Percentiles rank a stretch among this genome's conserved stretches.
These are phyloP conservation scores for Penicillium bialowiezense DNA, from an alignment of 495 filamentous ascomycete species.

Conservation along the genomic window DNA sequence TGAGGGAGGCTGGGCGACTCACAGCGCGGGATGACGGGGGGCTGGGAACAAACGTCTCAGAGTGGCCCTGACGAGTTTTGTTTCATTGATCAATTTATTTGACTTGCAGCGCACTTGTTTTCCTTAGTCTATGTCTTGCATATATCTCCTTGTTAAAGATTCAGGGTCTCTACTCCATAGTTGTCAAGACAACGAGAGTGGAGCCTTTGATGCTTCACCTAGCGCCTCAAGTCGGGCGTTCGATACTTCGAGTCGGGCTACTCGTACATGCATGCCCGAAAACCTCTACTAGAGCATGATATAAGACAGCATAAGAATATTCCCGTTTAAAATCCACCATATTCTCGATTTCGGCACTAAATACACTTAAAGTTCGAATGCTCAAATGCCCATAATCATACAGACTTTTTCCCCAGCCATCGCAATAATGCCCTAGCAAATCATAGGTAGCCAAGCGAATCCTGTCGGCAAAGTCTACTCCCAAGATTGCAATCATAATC, in stretches of 20 bases:
- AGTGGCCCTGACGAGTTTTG: neutral
- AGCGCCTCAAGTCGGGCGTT: too few species aligned
- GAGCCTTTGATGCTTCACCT: neutral
- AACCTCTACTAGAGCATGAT: too few species aligned
- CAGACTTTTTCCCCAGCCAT: constrained; percentile 3
- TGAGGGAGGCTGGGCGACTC: constrained; percentile 29
- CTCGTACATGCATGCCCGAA: too few species aligned
- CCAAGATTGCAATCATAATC: constrained; percentile 3
- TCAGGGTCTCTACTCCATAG: too few species aligned
- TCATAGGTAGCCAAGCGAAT: neutral
- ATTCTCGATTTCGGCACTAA: too few species aligned
- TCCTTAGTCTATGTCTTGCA: constrained; percentile 22
- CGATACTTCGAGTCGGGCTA: too few species aligned
- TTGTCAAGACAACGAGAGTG: neutral
- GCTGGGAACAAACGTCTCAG: constrained; percentile 15
- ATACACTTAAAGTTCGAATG: too few species aligned
- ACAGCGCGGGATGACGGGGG: constrained; percentile 13
- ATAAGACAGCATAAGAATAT: too few species aligned
- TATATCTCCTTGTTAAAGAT: too few species aligned
- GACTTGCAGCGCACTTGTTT: neutral
- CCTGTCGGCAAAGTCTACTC: neutral
- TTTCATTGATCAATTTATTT: neutral
- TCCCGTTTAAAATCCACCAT: too few species aligned
- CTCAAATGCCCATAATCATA: constrained; percentile 1
- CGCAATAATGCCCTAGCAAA: neutral